These are phyloP conservation scores for Boletus insuetus DNA, from an alignment of 768 basidiomycete species.

Conservation along the genomic window DNA sequence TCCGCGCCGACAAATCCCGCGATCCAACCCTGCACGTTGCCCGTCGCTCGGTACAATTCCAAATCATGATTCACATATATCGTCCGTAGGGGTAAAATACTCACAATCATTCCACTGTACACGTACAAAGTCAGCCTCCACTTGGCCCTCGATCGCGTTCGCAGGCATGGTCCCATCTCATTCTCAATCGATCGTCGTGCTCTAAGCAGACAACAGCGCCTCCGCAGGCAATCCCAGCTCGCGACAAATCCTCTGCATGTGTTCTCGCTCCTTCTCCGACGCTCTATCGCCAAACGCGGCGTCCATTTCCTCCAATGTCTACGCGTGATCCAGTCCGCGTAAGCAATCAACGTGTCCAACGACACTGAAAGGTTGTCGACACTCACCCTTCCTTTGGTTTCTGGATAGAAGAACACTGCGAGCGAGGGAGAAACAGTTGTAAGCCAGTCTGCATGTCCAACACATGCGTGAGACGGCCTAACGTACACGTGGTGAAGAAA, in stretches of 20 bases:
- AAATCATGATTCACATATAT: not conserved
- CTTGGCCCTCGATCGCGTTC: too few relatives aligned
- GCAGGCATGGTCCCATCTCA: not conserved
- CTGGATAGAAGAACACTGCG: conserved; percentile 27
- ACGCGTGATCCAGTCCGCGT: not conserved
- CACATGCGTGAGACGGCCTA: too few relatives aligned
- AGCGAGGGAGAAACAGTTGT: not conserved
- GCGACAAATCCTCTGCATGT: conserved; percentile 26
- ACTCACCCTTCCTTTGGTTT: conserved; percentile 34
- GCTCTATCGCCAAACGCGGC: conserved; percentile 30
- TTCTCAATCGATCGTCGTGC: not conserved
- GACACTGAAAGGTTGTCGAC: not conserved
- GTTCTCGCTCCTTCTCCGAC: conserved; percentile 26
- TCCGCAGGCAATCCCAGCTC: conserved; percentile 28
- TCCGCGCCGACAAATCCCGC: too few relatives aligned
- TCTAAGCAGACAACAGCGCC: conserved; percentile 18
- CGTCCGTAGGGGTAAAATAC: too few relatives aligned
- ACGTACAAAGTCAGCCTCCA: too few relatives aligned
- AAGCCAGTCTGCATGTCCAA: not conserved
- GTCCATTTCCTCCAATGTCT: conserved; percentile 36
- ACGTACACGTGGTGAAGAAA: conserved; percentile 30
- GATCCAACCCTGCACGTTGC: too few relatives aligned
- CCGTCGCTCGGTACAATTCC: not conserved
- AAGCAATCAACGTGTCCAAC: not conserved
- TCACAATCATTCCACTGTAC: too few relatives aligned